These are phyloP conservation scores for Luffa aegyptiaca DNA, from an alignment of 306 rosid genomes.

Conservation along the genomic window DNA sequence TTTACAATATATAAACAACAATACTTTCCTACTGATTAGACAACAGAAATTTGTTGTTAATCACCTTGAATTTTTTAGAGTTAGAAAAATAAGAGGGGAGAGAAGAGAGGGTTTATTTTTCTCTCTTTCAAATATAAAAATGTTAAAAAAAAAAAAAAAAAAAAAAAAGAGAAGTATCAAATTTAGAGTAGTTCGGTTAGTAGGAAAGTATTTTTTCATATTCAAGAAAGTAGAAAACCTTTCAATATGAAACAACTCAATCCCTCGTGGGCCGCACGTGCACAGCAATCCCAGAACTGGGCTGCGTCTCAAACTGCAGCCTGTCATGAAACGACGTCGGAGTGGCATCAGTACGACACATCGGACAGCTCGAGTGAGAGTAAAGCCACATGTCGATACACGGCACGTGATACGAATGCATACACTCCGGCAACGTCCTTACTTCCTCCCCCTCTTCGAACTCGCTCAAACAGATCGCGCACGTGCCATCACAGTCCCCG, in stretches of 20 bases:
- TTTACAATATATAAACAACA: too few species aligned
- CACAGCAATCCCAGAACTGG: not conserved
- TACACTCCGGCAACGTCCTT: constrained; percentile 44
- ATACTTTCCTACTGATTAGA: too few species aligned
- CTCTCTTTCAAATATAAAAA: too few species aligned
- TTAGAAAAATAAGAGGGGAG: too few species aligned
- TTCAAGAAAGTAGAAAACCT: not conserved
- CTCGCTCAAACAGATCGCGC: constrained; percentile 49
- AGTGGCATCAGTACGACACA: constrained; percentile 36
- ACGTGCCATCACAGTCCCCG: constrained; percentile 19
- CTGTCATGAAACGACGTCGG: constrained; percentile 7
- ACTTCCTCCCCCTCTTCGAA: constrained; percentile 59
- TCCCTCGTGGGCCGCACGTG: not conserved
- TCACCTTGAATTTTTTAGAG: too few species aligned
- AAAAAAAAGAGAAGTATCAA: too few species aligned
- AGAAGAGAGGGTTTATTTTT: too few species aligned
- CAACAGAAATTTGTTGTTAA: too few species aligned
- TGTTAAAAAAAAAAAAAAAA: too few species aligned
- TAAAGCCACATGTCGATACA: constrained; percentile 72
- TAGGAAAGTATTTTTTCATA: not conserved
- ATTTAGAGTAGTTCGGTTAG: too few species aligned
- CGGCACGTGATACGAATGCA: constrained; percentile 48
- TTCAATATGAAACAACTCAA: not conserved
- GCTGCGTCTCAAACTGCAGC: not conserved
- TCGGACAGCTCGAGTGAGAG: constrained; percentile 44